phyloP scores from a whole-genome alignment of 257 asterid species.

The Penstemon davidsonii region DNA sequence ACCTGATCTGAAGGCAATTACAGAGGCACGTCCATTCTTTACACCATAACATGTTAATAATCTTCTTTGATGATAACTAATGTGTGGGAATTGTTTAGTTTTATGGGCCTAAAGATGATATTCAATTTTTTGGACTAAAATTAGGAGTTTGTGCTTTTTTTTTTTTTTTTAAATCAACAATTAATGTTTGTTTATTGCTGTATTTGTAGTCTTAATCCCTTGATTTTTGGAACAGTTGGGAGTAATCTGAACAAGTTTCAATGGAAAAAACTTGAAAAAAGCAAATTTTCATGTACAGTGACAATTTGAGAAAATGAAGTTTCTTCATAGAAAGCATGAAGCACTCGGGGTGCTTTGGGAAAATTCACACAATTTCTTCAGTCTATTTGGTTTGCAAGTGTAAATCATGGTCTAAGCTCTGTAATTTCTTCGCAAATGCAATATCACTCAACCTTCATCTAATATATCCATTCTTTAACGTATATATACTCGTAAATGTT shows the following conservation, averaged over 20 bases:
- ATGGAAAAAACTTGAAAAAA: not conserved
- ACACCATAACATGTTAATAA: not conserved
- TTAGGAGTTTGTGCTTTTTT: not conserved
- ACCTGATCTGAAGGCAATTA: conserved; percentile 83
- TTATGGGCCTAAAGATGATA: not conserved
- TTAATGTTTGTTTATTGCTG: not conserved
- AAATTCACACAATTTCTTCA: not conserved
- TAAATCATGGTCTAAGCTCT: not conserved
- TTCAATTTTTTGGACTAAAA: not conserved
- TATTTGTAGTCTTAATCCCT: not conserved
- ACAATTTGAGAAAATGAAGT: conserved; percentile 2
- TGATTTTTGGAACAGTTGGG: not conserved
- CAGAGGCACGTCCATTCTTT: conserved; percentile 48
- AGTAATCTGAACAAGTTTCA: not conserved
- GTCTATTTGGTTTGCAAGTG: not conserved
- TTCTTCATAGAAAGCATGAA: not conserved
- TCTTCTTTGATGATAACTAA: not conserved
- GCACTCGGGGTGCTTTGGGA: not conserved
- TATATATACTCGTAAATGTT: not conserved
- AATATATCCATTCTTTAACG: not conserved
- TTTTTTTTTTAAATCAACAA: not conserved
- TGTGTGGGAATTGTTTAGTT: not conserved
- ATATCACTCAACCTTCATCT: not conserved
- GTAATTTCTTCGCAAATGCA: not conserved
- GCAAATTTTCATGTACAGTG: not conserved